Evolutionary conservation across 148 eudicot species (phyloP), one percentile per base, ranked within the genome.

Genomic region (Camellia granthamiana): DNA sequence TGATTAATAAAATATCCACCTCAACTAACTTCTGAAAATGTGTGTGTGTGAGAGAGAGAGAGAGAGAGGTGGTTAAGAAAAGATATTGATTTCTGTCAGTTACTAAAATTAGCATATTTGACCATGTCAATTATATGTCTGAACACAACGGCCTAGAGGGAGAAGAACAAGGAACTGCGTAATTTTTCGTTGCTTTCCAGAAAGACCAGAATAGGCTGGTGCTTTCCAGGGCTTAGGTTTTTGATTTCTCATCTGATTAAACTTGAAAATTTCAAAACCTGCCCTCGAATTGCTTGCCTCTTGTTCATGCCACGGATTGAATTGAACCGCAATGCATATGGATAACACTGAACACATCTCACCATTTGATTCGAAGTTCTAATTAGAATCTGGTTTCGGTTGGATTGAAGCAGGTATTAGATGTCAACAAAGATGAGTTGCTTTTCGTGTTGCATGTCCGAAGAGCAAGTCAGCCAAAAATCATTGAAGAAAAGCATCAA

Each of bases 401-500:
- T 41, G 18, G 38, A 38, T 46, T 68, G 21, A 16, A 74, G 56
- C 4, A 30, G 64, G 69, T n/a, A 67, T 30, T 30, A 47, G 70
- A 21, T 47, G 60, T 59, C 19, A 41, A 59, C 19, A 83, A 86
- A 61, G 81, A 79, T 86, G 90, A 78, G 49, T 23, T 88, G 89
- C 69, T 84, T 90, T 75, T 43, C 89, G 6, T 88, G 89, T 85
- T 90, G 90, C 79, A n/a, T 78, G 84, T 76, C 87, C 7, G 65
- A 61, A 6, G 81, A 86, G 30, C 38, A 41, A 0, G 21, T 7
- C 16, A 59, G 21, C 15, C 75, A 14, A 44, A 87, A 52, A 54
- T 84, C 91, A 12, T 65, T 87, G 54, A 88, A 84, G 71, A 88
- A 85, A 68, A 91, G 92, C 87, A 79, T 75, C 23, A 64, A 85